phyloP scores from a whole-genome alignment of 352 stramenopile species.

The Pythium dissimile region DNA sequence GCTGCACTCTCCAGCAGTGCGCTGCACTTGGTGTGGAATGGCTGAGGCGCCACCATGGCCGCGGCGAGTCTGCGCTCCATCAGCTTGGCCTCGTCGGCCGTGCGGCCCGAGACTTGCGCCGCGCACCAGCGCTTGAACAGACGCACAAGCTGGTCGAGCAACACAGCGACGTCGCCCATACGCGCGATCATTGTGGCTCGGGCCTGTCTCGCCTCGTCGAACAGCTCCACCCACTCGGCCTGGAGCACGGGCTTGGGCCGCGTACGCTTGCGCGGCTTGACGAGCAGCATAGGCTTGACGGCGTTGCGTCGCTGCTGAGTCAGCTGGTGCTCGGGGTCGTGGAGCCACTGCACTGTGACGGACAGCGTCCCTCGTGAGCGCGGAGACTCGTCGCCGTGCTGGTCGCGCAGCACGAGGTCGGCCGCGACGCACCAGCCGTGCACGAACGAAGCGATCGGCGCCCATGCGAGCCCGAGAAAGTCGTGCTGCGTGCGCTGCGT shows the following conservation, averaged over 20 bases:
- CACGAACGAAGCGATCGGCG: constrained; percentile 38
- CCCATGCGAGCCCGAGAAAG: constrained; percentile 41
- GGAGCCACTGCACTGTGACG: constrained; percentile 56
- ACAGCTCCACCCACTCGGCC: not conserved
- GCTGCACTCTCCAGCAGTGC: not conserved
- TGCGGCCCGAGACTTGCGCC: constrained; percentile 40
- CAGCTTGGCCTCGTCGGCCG: constrained; percentile 74
- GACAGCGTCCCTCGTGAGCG: constrained; percentile 36
- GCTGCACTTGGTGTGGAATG: constrained; percentile 1
- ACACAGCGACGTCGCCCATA: constrained; percentile 9
- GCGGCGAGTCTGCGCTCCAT: constrained; percentile 51
- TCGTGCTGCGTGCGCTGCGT: constrained; percentile 17
- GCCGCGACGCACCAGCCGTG: constrained; percentile 39
- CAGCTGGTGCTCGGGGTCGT: constrained; percentile 18
- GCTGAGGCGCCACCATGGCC: constrained; percentile 18
- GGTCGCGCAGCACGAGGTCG: constrained; percentile 35
- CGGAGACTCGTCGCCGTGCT: constrained; percentile 25
- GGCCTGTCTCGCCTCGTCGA: not conserved
- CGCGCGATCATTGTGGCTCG: not conserved
- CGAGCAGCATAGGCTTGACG: constrained; percentile 18
- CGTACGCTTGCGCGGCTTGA: constrained; percentile 6
- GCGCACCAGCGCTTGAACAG: constrained; percentile 40
- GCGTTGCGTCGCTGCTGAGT: constrained; percentile 9
- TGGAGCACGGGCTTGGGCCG: constrained; percentile 13
- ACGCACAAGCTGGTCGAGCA: constrained; percentile 49